A percentile compares a stretch with the other conserved stretches of the same genome.
phyloP scores from a whole-genome alignment of 1,139 yeast genomes.

The Wickerhamiella infanticola region DNA sequence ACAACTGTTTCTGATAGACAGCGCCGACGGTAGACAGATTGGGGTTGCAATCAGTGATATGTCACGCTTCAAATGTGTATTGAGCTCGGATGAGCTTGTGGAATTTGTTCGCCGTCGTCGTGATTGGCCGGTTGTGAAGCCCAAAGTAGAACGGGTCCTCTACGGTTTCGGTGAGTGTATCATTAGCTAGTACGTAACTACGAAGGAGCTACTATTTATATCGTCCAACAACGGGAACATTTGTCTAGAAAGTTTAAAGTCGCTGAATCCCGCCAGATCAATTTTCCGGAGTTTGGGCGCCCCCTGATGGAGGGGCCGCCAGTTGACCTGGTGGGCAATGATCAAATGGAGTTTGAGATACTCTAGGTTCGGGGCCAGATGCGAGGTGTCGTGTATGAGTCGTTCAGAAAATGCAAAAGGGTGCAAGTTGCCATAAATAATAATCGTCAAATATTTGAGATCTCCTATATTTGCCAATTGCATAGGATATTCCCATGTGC shows the following conservation, averaged over 20 bases:
- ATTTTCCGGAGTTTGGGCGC: slow-evolving; percentile 4
- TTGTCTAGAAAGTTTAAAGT: background rate
- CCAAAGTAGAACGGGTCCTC: slow-evolving; percentile 85
- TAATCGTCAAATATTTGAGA: slow-evolving; percentile 7
- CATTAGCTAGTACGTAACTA: slow-evolving; percentile 1
- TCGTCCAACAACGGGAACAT: background rate
- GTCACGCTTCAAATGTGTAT: slow-evolving; percentile 74
- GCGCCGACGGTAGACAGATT: slow-evolving; percentile 62
- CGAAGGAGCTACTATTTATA: background rate
- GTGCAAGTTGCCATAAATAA: slow-evolving; percentile 1
- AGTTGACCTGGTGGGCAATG: slow-evolving; percentile 7
- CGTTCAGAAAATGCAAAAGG: slow-evolving; percentile 15
- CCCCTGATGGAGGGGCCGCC: slow-evolving; percentile 4
- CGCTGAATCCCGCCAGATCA: slow-evolving; percentile 6
- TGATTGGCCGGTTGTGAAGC: slow-evolving; percentile 67
- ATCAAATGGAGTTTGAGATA: slow-evolving; percentile 4
- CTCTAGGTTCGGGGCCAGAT: slow-evolving; percentile 7
- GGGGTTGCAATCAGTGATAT: slow-evolving; percentile 76
- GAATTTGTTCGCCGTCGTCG: slow-evolving; percentile 79
- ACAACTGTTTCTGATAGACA: slow-evolving; percentile 62
- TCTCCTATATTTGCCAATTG: slow-evolving; percentile 5
- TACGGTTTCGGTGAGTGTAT: slow-evolving; percentile 53
- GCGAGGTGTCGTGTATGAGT: slow-evolving; percentile 7
- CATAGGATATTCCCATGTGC: slow-evolving; percentile 14
- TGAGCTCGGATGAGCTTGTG: slow-evolving; percentile 83